Percentiles rank a stretch among this genome's conserved stretches.
Conservation (phyloP, 441 rosid genomes). For the Euphorbia corollata region DNA sequence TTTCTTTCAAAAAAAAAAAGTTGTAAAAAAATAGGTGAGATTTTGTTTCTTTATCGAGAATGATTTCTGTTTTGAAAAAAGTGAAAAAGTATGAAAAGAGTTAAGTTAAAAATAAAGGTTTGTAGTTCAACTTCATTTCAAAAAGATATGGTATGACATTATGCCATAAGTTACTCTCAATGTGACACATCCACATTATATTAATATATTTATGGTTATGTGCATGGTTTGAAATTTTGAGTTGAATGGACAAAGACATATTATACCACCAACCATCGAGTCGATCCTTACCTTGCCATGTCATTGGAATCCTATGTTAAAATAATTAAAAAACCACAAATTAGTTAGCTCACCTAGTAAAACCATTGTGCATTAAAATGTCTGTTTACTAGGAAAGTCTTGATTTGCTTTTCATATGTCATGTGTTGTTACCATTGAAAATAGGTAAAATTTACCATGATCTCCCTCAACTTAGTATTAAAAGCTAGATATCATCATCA, state of each 20-base stretch:
- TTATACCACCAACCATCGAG: neutral
- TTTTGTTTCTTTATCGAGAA: slow-evolving; percentile 11
- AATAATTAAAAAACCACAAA: too few relatives aligned
- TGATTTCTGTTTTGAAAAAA: slow-evolving; percentile 2
- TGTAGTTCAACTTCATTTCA: slow-evolving; percentile 14
- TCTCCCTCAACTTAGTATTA: too few relatives aligned
- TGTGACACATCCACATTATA: neutral
- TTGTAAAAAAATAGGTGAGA: neutral
- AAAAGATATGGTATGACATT: slow-evolving; percentile 10
- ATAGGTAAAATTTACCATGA: too few relatives aligned
- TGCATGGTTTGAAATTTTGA: neutral
- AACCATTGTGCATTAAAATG: too few relatives aligned
- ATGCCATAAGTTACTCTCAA: neutral
- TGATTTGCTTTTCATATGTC: too few relatives aligned
- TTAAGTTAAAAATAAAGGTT: neutral
- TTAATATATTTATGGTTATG: neutral
- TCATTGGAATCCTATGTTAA: slow-evolving; percentile 18
- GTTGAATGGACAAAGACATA: slow-evolving; percentile 6
- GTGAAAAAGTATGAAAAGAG: neutral
- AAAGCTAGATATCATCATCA: too few relatives aligned
- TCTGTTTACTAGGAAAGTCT: too few relatives aligned
- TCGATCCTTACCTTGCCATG: neutral
- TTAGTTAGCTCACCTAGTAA: too few relatives aligned
- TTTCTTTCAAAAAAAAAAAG: too few relatives aligned
- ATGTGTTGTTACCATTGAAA: too few relatives aligned